Evolutionary conservation across 2,329 filamentous ascomycete species (phyloP).

Genomic region (Fusarium praegraminearum): DNA sequence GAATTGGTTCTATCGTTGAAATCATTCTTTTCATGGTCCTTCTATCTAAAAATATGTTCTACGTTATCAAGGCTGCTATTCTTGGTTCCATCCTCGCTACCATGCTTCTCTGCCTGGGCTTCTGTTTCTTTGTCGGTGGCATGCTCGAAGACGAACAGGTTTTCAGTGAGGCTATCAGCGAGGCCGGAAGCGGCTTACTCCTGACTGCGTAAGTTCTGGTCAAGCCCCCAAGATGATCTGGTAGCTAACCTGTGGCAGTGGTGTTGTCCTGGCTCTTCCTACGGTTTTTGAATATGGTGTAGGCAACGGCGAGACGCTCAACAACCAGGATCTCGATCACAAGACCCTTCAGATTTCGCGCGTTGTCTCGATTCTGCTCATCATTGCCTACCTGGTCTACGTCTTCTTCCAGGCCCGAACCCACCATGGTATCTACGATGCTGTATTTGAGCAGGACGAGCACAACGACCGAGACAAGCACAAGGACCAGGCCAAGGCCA

Average conservation of each 20-base stretch:
- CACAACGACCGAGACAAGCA: slow-evolving; percentile 72
- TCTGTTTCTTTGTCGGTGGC: slow-evolving; percentile 84
- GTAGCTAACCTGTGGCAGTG: slow-evolving; percentile 52
- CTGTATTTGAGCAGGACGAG: slow-evolving; percentile 79
- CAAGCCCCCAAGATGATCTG: slow-evolving; percentile 14
- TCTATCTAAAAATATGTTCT: slow-evolving; percentile 66
- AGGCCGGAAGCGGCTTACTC: slow-evolving; percentile 81
- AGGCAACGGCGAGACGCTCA: slow-evolving; percentile 41
- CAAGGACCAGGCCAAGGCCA: slow-evolving; percentile 70
- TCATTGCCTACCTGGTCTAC: slow-evolving; percentile 75
- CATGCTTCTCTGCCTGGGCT: slow-evolving; percentile 80
- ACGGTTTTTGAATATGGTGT: slow-evolving; percentile 68
- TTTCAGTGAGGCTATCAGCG: slow-evolving; percentile 81
- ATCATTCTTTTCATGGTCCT: slow-evolving; percentile 86
- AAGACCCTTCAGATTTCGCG: slow-evolving; percentile 76
- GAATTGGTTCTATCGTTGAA: slow-evolving; percentile 80
- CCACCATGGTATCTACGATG: slow-evolving; percentile 81
- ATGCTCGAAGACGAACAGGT: slow-evolving; percentile 73
- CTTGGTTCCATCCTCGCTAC: slow-evolving; percentile 86
- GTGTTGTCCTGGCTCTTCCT: slow-evolving; percentile 57
- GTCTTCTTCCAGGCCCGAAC: slow-evolving; percentile 81
- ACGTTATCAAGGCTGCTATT: slow-evolving; percentile 86
- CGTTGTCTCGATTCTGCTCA: slow-evolving; percentile 75
- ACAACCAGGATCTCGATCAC: slow-evolving; percentile 56
- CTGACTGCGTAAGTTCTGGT: slow-evolving; percentile 76